Evolutionary conservation across 2,329 filamentous ascomycete species (phyloP).

Genomic region (Botryotinia convoluta): DNA sequence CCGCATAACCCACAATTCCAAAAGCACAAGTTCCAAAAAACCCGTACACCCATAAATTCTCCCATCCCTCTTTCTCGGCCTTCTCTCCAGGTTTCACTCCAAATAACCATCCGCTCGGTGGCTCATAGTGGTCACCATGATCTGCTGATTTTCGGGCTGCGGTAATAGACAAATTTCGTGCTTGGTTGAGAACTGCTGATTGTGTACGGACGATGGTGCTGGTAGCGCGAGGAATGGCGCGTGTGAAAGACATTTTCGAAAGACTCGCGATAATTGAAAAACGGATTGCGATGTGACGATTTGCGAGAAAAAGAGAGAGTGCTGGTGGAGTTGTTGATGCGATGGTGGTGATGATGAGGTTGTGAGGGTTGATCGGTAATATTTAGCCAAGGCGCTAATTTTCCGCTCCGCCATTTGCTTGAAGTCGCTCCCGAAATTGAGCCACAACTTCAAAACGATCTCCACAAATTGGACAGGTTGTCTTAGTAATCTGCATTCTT

Average conservation of each 20-base stretch:
- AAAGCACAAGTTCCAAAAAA: constrained; percentile 76
- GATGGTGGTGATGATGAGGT: background rate
- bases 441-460: background rate
- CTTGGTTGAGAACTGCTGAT: background rate
- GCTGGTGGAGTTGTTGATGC: background rate
- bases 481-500: background rate
- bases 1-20: constrained; percentile 79
- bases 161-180: constrained; percentile 9
- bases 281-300: background rate
- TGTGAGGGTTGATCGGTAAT: constrained; percentile 10
- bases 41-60: constrained; percentile 79
- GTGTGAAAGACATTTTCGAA: constrained; percentile 5
- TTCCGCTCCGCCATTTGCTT: background rate
- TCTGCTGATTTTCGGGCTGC: constrained; percentile 25
- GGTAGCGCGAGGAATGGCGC: constrained; percentile 14
- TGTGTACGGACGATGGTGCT: constrained; percentile 4
- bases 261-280: no score
- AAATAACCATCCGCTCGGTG: constrained; percentile 88
- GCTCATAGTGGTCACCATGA: constrained; percentile 67
- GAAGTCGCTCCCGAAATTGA: background rate
- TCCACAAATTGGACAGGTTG: background rate
- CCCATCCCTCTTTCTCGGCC: constrained; percentile 95
- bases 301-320: background rate
- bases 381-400: constrained; percentile 15
- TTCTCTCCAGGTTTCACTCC: constrained; percentile 94